Evolutionary conservation across 495 filamentous ascomycete species (phyloP), one percentile per base, ranked within the genome.

Genomic region (Talaromyces thailandensis): DNA sequence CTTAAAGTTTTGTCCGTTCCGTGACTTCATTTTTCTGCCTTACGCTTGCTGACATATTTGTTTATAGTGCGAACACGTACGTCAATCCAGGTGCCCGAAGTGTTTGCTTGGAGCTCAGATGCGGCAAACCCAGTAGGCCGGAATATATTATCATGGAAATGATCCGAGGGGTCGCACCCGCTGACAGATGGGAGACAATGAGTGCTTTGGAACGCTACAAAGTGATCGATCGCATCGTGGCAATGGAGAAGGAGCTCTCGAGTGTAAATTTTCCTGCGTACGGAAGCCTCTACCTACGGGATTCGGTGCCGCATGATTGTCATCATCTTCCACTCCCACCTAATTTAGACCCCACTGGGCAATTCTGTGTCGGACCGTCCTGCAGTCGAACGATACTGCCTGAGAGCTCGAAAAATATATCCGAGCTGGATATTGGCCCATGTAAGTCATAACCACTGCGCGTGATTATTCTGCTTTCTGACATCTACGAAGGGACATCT

Each of bases 61-160:
- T n/a, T n/a, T 74, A 24, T 56, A 70, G 68, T 70, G 37, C 55
- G 64, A 40, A 62, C 61, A 52, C 12, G 18, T 35, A 65, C 61
- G 3, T 65, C 66, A 68, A 64, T 72, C 60, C 70, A 52, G 4
- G 68, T 70, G 16, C 72, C 68, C n/a, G 59, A 66, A 51, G 65
- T 76, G 18, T 62, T 66, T 43, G 62, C 66, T 23, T 74, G 69
- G 69, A 68, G 64, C 37, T 67, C 68, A n/a, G 62, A 65, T 28
- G 14, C 64, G 9, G 63, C 62, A 12, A 72, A 73, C 55, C 67
- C 70, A 1, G 68, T 74, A 8, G 72, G 67, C 16, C 73, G n/a
- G 73, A 71, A 52, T 76, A 70, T 52, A 74, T 76, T 32, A 63
- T 76, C 64, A 73, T 73, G 69, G 69, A 74, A 56, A 69, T 68